phyloP scores from a whole-genome alignment of 2,329 filamentous ascomycete genomes.

The Arthrobotrys pseudoclavata region DNA sequence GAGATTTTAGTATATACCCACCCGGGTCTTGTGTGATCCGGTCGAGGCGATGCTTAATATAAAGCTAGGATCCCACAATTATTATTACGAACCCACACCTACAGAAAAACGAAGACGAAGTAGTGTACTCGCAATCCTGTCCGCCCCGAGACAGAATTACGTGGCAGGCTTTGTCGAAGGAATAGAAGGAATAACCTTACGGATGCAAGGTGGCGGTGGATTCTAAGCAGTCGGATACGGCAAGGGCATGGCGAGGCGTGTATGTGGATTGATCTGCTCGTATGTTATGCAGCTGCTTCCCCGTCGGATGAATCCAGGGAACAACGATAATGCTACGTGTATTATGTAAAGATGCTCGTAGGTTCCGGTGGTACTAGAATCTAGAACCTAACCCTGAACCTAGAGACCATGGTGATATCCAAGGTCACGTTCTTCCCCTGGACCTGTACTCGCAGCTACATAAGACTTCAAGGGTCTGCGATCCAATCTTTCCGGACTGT shows the following conservation, averaged over 20 bases:
- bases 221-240: neutral
- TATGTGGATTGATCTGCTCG: neutral
- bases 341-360: neutral
- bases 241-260: slow-evolving; percentile 3
- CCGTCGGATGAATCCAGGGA: neutral
- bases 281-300: neutral
- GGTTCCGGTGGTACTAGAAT: neutral
- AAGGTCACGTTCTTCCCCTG: neutral
- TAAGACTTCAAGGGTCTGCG: neutral
- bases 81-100: neutral
- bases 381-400: too few relatives aligned
- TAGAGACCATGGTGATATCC: neutral
- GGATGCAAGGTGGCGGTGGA: slow-evolving; percentile 11
- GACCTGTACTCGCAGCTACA: neutral
- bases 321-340: neutral
- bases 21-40: neutral
- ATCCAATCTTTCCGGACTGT: neutral
- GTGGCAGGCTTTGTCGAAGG: neutral
- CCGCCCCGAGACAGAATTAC: slow-evolving; percentile 28
- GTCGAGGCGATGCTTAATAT: neutral
- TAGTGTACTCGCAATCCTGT: slow-evolving; percentile 1
- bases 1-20: neutral
- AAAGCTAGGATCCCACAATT: neutral
- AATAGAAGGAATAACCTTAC: neutral
- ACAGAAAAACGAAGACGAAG: neutral